A percentile compares a stretch with the other conserved stretches of the same genome.
These are phyloP conservation scores for Voacanga thouarsii DNA, from an alignment of 257 asterid genomes.

Conservation along the genomic window DNA sequence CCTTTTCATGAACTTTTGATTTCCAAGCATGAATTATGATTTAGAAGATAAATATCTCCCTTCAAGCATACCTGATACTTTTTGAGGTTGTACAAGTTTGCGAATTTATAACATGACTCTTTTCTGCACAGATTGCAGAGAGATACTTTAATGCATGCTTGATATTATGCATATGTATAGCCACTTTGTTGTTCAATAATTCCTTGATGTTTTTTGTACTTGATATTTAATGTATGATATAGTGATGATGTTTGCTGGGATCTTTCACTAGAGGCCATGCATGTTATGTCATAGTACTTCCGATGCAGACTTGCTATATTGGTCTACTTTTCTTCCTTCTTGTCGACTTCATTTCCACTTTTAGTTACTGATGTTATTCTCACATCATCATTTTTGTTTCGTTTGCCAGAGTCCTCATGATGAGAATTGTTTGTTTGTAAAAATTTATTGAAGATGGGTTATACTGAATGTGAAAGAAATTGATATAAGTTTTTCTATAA, in stretches of 20 bases:
- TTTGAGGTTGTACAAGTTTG: not conserved
- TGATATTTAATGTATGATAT: not conserved
- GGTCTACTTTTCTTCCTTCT: too few species aligned
- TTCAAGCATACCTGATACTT: not conserved
- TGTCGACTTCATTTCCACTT: not conserved
- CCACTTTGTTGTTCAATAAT: not conserved
- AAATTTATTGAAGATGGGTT: too few species aligned
- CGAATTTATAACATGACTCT: not conserved
- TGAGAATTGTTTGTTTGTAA: too few species aligned
- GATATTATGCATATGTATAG: not conserved
- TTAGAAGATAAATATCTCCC: not conserved
- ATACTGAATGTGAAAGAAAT: too few species aligned
- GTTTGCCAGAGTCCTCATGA: too few species aligned
- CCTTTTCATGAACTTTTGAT: not conserved
- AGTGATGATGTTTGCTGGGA: not conserved
- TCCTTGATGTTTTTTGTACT: too few species aligned
- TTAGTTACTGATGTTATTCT: not conserved
- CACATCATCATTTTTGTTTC: too few species aligned
- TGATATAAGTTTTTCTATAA: too few species aligned
- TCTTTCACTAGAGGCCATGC: not conserved
- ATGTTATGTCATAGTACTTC: not conserved
- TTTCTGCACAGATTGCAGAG: not conserved
- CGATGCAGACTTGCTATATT: too few species aligned
- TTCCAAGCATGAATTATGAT: not conserved
- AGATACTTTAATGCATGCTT: not conserved